Evolutionary conservation across 1,284 basidiomycete genomes (phyloP), one percentile per base, ranked within the genome.

Genomic region (Naganishia sp.): DNA sequence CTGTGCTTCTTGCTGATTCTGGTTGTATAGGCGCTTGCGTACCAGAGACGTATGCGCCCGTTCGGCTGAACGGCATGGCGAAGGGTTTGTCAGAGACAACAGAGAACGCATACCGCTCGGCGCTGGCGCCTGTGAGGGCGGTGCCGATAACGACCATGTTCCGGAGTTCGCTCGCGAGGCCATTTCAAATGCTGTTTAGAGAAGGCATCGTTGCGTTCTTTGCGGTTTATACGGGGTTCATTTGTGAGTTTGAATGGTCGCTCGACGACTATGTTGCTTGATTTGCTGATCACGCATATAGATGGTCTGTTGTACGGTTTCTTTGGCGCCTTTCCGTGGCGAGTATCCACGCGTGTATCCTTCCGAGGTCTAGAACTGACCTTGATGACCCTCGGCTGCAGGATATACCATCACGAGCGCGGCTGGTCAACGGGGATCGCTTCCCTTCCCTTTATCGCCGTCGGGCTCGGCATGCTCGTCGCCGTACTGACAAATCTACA

Each of bases 151-250:
- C 45, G 6, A 23, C 28, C 2, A 48, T 33, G 28, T 33, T 60
- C 3, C 23, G 57, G 18, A 23, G 48, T 21, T 60, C 57, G 16
- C 36, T 60, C 33, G 31, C 49, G n/a, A 28, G 57, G 46, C 88
- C 88, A 5, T 88, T 88, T 74, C 76, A 85, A 84, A 71, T 90
- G 73, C 78, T 90, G 45, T 77, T 84, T 67, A 85, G 83, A 11
- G 88, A 90, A 75, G 84, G 86, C 23, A 90, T 90, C 71, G 87
- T 89, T 1, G 77, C 86, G 7, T 80, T 85, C 31, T 80, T 89
- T 25, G 83, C 87, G 0, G 75, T 90, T 45, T 91, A 89, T 77
- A 49, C 57, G 45, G 57, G 57, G 33, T 60, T 60, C 45, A 49
- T 60, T 15, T 60, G 57, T 60, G 33, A 60, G 57, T 23, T 23